Evolutionary conservation across 331 rosid genomes (phyloP).

Genomic region (Acacia concinna): DNA sequence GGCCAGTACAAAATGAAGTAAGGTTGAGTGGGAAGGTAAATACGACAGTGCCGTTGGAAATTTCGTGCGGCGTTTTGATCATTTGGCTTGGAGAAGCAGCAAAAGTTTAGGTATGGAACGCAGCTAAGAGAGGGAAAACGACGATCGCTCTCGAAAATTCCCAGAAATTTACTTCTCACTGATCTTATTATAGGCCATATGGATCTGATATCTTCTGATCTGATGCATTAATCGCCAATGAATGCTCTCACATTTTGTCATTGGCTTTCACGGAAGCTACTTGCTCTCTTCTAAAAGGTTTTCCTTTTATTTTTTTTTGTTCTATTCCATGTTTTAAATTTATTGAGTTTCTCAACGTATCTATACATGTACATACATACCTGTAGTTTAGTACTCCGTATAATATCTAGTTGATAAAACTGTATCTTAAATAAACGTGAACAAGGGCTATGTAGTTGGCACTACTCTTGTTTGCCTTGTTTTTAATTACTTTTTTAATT

Average conservation of each 20-base stretch:
- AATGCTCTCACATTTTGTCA: not conserved
- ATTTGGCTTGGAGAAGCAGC: not conserved
- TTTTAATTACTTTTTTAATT: too few relatives aligned
- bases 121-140: not conserved
- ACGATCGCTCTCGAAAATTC: slow-evolving; percentile 5
- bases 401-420: not conserved
- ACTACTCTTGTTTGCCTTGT: too few relatives aligned
- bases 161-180: not conserved
- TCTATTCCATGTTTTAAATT: not conserved
- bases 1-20: not conserved
- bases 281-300: not conserved
- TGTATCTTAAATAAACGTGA: not conserved
- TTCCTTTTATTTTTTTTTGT: not conserved
- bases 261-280: not conserved
- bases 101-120: not conserved
- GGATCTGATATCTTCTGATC: not conserved
- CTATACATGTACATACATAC: not conserved
- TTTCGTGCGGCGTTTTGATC: not conserved
- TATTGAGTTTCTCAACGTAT: not conserved
- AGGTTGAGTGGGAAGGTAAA: not conserved
- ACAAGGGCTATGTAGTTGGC: too few relatives aligned
- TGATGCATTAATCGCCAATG: not conserved
- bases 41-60: slow-evolving; percentile 7
- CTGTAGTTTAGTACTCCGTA: not conserved
- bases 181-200: not conserved